Evolutionary conservation across 2,329 filamentous ascomycete genomes (phyloP), one percentile per base, ranked within the genome.

Genomic region (Venturia oleaginea): DNA sequence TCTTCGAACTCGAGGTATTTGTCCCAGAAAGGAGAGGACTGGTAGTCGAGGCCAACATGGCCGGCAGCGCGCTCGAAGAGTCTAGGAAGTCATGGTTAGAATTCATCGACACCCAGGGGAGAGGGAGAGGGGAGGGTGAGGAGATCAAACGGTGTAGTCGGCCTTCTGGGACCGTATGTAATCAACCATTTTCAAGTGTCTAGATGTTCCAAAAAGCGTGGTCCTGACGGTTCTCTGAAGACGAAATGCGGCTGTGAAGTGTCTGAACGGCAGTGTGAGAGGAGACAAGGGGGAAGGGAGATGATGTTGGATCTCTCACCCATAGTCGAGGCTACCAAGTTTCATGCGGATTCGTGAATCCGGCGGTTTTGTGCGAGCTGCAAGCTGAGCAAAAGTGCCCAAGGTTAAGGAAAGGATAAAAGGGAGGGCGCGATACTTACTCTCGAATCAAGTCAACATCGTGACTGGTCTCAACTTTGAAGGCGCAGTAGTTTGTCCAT

Each of bases 1-100:
- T 97, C 92, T 74, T 97, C 94, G 71, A 95, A 97, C 74, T 97
- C 94, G 68, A 99, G 86, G 72, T 96, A 99, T 77, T 96, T 97
- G 76, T 99, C 94, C 94, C 94, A 99, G 78, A 99, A 97, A 0
- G 92, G 92, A 73, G 97, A 92, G 2, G 92, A 89, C 37, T 96
- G 82, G 73, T 96, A 99, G 76, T 99, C 94, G 22, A 97, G 83
- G 19, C 94, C 94, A 48, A 96, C 92, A 70, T 85, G 88, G 37
- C 84, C 83, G 34, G 91, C 90, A 67, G 89, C 94, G 69, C 94
- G 90, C 75, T 99, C 93, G 73, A 97, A 97, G 10, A 97, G 84
- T 70, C 94, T 99, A 70, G 64, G 60, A 43, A 62, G 43, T 66
- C 67, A 63, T 70, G 67, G 75, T 81, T 69, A 83, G 81, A 71